Evolutionary conservation across 176 grass and related monocot species (phyloP).

Genomic region (Oryza glaberrima): DNA sequence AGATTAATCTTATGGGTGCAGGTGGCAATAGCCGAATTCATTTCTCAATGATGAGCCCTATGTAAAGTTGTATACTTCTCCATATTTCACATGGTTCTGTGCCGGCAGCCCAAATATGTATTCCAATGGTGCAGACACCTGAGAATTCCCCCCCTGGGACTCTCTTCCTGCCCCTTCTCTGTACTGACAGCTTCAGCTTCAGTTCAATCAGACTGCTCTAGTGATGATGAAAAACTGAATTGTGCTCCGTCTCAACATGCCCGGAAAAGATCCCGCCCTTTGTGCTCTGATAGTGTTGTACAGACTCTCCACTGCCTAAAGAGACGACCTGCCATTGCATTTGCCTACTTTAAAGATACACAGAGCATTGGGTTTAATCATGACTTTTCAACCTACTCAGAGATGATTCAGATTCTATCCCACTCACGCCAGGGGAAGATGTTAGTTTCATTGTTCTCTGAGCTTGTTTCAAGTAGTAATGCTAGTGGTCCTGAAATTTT

Average conservation of each 20-base stretch:
- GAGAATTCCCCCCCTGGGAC: background rate
- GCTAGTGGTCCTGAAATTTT: slow-evolving; percentile 35
- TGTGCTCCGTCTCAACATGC: background rate
- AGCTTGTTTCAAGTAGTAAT: slow-evolving; percentile 36
- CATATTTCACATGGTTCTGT: slow-evolving; percentile 36
- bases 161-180: slow-evolving; percentile 28
- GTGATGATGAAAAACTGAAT: slow-evolving; percentile 51
- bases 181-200: background rate
- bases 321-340: slow-evolving; percentile 45
- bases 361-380: slow-evolving; percentile 59
- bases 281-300: slow-evolving; percentile 47
- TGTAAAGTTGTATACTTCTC: background rate
- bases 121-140: slow-evolving; percentile 39
- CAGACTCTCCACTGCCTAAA: slow-evolving; percentile 46
- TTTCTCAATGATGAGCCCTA: background rate
- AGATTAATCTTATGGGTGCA: background rate
- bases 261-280: background rate
- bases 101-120: slow-evolving; percentile 41
- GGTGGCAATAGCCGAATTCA: background rate
- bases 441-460: slow-evolving; percentile 55
- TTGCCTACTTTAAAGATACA: slow-evolving; percentile 68
- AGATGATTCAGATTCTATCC: slow-evolving; percentile 53
- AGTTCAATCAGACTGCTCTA: slow-evolving; percentile 44
- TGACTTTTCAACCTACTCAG: slow-evolving; percentile 56
- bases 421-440: slow-evolving; percentile 39